A percentile compares a stretch with the other conserved stretches of the same genome.
Conservation (phyloP, 164 flowering plant species). For the Tetracentron sinense region DNA sequence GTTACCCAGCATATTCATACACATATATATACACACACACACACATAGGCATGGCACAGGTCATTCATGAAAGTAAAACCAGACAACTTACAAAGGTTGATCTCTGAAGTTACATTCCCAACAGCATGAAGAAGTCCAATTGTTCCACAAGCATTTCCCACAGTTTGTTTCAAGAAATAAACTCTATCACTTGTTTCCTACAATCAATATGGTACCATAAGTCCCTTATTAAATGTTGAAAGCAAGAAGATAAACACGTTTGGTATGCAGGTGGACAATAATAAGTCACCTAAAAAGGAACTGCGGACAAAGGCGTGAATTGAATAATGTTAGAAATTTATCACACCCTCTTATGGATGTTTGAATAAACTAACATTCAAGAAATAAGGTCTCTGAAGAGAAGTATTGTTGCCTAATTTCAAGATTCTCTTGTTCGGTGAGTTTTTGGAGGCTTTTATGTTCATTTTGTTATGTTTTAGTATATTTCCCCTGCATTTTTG, state of each 20-base stretch:
- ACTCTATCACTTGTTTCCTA: constrained; percentile 56
- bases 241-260: neutral
- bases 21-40: no score
- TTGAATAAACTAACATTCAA: no score
- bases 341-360: no score
- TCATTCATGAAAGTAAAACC: neutral
- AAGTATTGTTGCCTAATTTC: no score
- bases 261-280: neutral
- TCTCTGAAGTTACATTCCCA: constrained; percentile 78
- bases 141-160: constrained; percentile 99
- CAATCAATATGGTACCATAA: constrained; percentile 10
- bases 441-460: no score
- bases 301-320: neutral
- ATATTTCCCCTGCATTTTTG: no score
- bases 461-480: no score
- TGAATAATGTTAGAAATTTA: no score
- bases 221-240: neutral
- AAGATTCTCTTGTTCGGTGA: no score
- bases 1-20: no score
- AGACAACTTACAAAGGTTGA: constrained; percentile 68
- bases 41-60: neutral
- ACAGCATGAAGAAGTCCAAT: constrained; percentile 96
- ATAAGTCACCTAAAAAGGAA: neutral
- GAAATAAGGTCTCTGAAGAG: no score
- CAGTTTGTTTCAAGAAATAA: constrained; percentile 92